phyloP scores from a whole-genome alignment of 1,284 basidiomycete species.

The Cryptococcus sp. region DNA sequence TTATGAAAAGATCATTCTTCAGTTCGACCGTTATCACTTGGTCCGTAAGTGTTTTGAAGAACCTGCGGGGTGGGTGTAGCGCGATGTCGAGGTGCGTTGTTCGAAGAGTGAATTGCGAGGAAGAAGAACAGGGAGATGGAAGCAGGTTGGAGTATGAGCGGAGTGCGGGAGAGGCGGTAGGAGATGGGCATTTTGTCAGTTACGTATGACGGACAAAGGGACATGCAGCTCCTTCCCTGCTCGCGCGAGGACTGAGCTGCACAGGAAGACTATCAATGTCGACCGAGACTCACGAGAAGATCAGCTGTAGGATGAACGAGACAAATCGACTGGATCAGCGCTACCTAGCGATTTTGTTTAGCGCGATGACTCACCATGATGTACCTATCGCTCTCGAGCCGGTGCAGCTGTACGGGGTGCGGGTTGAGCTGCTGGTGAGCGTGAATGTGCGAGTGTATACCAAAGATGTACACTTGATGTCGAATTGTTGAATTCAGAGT shows the following conservation, averaged over 20 bases:
- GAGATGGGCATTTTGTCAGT: too few species aligned
- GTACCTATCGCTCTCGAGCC: background rate
- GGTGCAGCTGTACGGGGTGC: background rate
- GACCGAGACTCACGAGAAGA: conserved; percentile 42
- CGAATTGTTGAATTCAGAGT: too few species aligned
- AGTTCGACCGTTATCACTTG: conserved; percentile 96
- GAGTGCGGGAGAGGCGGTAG: background rate
- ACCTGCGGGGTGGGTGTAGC: conserved; percentile 49
- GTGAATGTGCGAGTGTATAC: background rate
- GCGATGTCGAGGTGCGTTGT: background rate
- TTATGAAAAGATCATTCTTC: conserved; percentile 98
- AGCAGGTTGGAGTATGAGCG: background rate
- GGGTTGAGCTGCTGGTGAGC: background rate
- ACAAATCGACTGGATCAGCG: too few species aligned
- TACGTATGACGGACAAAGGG: too few species aligned
- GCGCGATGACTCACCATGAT: conserved; percentile 15
- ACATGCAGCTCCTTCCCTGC: too few species aligned
- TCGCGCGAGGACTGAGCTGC: too few species aligned
- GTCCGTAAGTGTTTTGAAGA: conserved; percentile 99
- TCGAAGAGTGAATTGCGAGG: background rate
- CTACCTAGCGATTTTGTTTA: too few species aligned
- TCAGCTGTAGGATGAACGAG: conserved; percentile 26
- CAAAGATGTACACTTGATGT: too few species aligned
- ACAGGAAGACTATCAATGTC: background rate
- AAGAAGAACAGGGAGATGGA: background rate